These are phyloP conservation scores for Apocynum venetum DNA, from an alignment of 257 asterid genomes.

Conservation along the genomic window DNA sequence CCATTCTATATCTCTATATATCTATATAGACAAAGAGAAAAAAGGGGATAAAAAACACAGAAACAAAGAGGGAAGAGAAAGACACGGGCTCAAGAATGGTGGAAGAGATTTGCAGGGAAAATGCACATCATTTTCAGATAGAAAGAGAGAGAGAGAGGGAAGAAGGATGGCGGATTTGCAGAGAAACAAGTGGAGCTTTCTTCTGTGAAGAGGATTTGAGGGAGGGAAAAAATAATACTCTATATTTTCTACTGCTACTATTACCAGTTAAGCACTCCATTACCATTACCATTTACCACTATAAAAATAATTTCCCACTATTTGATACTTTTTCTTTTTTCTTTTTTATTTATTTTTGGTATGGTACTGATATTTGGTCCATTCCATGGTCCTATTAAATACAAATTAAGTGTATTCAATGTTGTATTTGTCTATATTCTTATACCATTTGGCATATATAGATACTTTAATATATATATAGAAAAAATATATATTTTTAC, in stretches of 20 bases:
- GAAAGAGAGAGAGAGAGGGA: slow-evolving; percentile 22
- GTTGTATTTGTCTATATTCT: too few species aligned
- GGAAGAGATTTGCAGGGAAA: slow-evolving; percentile 60
- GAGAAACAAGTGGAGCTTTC: slow-evolving; percentile 41
- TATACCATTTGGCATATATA: too few species aligned
- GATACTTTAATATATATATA: too few species aligned
- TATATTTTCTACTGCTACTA: neutral
- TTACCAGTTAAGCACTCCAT: neutral
- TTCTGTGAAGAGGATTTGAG: slow-evolving; percentile 22
- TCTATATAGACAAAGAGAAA: slow-evolving; percentile 29
- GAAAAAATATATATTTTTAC: too few species aligned
- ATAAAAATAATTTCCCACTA: neutral
- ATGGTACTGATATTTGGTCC: too few species aligned
- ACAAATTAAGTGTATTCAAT: too few species aligned
- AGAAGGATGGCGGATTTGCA: slow-evolving; percentile 61
- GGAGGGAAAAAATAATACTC: slow-evolving; percentile 12
- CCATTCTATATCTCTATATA: slow-evolving; percentile 11
- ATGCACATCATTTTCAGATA: slow-evolving; percentile 26
- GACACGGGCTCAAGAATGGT: slow-evolving; percentile 60
- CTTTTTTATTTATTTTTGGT: too few species aligned
- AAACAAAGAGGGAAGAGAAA: slow-evolving; percentile 19
- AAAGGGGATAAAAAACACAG: neutral
- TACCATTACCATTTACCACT: neutral
- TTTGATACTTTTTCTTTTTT: too few species aligned
- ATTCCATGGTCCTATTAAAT: too few species aligned